A percentile compares a stretch with the other conserved stretches of the same genome.
These are phyloP conservation scores for Alternaria alternata DNA, from an alignment of 2,329 filamentous ascomycete genomes.

Conservation along the genomic window DNA sequence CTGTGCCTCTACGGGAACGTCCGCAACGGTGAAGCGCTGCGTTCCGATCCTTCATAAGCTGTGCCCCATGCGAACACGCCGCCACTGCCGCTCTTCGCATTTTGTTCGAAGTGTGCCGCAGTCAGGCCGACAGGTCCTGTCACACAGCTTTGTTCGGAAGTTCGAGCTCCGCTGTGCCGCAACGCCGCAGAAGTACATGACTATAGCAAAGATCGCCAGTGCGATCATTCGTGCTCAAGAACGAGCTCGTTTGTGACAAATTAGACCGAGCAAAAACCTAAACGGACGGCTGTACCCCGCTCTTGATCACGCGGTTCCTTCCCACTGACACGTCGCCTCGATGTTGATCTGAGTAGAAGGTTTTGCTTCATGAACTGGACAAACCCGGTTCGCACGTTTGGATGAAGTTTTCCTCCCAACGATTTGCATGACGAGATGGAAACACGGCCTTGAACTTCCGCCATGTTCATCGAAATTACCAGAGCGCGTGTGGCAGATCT, in stretches of 20 bases:
- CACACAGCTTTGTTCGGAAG: neutral
- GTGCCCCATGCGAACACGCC: slow-evolving; percentile 10
- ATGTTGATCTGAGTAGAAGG: neutral
- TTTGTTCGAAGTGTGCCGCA: neutral
- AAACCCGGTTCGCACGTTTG: neutral
- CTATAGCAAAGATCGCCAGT: neutral
- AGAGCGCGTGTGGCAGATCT: neutral
- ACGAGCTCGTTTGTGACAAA: neutral
- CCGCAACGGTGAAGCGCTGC: slow-evolving; percentile 10
- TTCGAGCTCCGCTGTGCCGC: slow-evolving; percentile 3
- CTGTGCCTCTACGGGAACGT: slow-evolving; percentile 9
- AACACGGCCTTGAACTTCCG: neutral
- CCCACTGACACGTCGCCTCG: neutral
- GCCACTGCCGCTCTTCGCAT: slow-evolving; percentile 6
- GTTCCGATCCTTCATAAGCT: slow-evolving; percentile 8
- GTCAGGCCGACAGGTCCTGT: neutral
- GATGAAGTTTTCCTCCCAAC: neutral
- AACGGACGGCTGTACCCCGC: neutral
- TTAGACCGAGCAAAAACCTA: neutral
- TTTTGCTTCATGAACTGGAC: neutral
- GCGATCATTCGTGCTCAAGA: neutral
- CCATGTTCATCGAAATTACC: neutral
- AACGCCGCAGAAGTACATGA: neutral
- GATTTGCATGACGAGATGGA: neutral
- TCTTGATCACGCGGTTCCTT: neutral